Conservation (phyloP, 176 grass and related monocot species). For the Poa annua region DNA sequence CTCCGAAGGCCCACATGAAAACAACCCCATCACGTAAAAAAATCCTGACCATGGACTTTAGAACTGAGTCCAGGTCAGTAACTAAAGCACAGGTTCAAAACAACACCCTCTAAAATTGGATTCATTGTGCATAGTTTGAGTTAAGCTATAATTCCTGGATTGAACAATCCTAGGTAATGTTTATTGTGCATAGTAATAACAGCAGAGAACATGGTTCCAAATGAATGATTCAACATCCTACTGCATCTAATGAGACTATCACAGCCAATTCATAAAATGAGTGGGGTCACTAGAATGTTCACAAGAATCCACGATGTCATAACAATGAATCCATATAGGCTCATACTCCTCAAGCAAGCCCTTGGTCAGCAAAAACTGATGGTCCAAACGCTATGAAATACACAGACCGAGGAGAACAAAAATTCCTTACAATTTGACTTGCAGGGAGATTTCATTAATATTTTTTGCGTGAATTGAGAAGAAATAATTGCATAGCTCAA, state of each 20-base stretch:
- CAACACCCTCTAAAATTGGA: not conserved
- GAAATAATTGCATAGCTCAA: constrained; percentile 24
- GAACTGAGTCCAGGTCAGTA: not conserved
- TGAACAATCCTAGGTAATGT: not conserved
- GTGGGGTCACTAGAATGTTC: not conserved
- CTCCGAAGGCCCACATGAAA: constrained; percentile 10
- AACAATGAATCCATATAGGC: not conserved
- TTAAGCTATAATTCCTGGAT: not conserved
- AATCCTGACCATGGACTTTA: not conserved
- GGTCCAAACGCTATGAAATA: not conserved
- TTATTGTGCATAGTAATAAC: constrained; percentile 4
- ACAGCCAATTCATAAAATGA: constrained; percentile 10
- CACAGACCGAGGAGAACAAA: not conserved
- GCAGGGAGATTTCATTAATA: constrained; percentile 20
- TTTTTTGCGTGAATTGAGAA: not conserved
- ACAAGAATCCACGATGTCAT: not conserved
- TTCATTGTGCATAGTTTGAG: constrained; percentile 17
- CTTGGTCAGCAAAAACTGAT: not conserved
- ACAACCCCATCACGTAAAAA: not conserved
- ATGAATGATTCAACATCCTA: constrained; percentile 4
- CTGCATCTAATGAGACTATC: not conserved
- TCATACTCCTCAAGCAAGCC: not conserved
- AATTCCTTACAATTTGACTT: not conserved
- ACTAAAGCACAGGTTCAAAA: constrained; percentile 13
- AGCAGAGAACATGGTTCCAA: not conserved